These are phyloP conservation scores for Nicotiana tomentosiformis DNA, from an alignment of 257 asterid genomes.

Conservation along the genomic window DNA sequence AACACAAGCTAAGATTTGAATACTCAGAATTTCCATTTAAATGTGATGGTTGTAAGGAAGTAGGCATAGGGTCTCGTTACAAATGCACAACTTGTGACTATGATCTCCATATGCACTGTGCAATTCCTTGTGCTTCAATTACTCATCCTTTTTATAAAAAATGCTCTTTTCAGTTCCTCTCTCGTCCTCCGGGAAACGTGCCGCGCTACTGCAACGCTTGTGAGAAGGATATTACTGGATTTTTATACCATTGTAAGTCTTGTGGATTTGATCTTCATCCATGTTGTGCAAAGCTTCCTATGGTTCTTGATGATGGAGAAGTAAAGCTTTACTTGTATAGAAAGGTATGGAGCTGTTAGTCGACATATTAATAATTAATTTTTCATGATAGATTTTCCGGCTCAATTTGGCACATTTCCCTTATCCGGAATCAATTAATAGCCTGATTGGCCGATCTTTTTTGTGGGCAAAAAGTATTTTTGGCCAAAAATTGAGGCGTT, in stretches of 20 bases:
- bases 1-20: conserved; percentile 66
- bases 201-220: conserved; percentile 96
- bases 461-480: too few relatives aligned
- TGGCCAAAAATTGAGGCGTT: too few relatives aligned
- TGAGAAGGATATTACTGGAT: conserved; percentile 75
- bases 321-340: conserved; percentile 51
- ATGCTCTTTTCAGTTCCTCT: conserved; percentile 73
- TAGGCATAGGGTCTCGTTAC: conserved; percentile 81
- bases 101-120: conserved; percentile 87
- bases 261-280: conserved; percentile 98
- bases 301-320: conserved; percentile 76
- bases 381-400: background rate
- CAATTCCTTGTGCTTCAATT: conserved; percentile 54
- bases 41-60: conserved; percentile 96
- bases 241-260: conserved; percentile 72
- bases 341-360: conserved; percentile 25
- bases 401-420: background rate
- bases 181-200: conserved; percentile 58
- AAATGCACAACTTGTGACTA: conserved; percentile 66
- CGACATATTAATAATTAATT: background rate
- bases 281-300: conserved; percentile 92
- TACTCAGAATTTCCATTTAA: conserved; percentile 76
- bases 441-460: too few relatives aligned
- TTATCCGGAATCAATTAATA: too few relatives aligned
- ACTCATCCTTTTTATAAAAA: conserved; percentile 75